Base-by-base conservation (phyloP, 352 stramenopile species). In the Phytophthora sp. region DNA sequence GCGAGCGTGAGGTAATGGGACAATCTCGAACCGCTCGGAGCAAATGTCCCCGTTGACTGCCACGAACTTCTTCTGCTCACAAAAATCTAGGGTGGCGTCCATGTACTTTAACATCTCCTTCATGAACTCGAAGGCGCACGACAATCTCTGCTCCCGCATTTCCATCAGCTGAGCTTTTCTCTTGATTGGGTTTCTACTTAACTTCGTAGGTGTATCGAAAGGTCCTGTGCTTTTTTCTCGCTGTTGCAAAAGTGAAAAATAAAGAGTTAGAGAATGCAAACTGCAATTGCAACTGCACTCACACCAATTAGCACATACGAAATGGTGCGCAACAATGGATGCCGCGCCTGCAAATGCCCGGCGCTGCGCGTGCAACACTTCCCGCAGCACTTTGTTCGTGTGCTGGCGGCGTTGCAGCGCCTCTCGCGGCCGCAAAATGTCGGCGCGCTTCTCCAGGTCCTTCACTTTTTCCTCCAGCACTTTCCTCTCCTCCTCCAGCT, bases 61-160 rank as follows among this genome's bases (percentile, higher is more conserved):
- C 38, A 74, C 69, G 35, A 77, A 79, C 23, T 71, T 64, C 69
- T 79, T 69, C 26, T 65, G 60, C 23, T 82, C 73, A 20, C 66
- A 54, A 18, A 79, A 81, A 23, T 78, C 49, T 27, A 59, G 49
- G 18, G 72, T 62, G 28, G 62, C 56, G 35, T 76, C 65, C 32
- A 87, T 62, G 50, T 66, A 67, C 3, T 55, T 54, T 12, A 68
- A 59, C 21, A 69, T 69, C 54, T 76, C 69, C 42, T 54, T 70
- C 34, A 86, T 57, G 32, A 86, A 77, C 17, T 67, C 32, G 17
- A 73, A 65, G 20, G 69, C 72, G 23, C 76, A 76, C 7, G 58
- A 45, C 15, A 88, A 59, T 4, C 73, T 68, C 35, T 77, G 53
- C 5, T 34, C 28, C 48, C 79, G 76, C 54, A 81, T 58, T 17